Conservation (phyloP, 257 asterid genomes). For the Ligustrum vulgare region DNA sequence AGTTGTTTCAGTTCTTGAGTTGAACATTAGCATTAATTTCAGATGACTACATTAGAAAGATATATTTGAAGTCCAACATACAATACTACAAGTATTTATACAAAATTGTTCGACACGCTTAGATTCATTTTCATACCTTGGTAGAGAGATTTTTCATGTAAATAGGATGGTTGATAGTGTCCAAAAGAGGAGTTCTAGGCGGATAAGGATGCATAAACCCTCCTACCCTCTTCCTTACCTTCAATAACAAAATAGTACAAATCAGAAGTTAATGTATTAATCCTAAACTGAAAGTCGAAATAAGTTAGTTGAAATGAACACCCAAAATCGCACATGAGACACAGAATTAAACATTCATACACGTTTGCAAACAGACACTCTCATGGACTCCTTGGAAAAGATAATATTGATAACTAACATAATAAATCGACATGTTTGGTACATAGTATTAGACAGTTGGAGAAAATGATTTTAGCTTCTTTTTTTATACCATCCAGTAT, state of each 20-base stretch:
- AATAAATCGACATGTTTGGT: neutral
- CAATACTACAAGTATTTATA: neutral
- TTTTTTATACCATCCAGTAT: too few species aligned
- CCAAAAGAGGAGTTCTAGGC: constrained; percentile 95
- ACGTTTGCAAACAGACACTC: neutral
- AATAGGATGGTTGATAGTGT: constrained; percentile 88
- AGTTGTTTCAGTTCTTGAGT: constrained; percentile 85
- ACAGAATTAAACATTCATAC: neutral
- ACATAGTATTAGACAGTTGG: neutral
- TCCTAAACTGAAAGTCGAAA: constrained; percentile 10
- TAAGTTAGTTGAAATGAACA: neutral
- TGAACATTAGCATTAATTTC: constrained; percentile 11
- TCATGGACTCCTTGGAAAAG: neutral
- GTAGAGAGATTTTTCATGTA: constrained; percentile 90
- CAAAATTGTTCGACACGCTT: neutral
- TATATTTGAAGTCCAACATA: constrained; percentile 1
- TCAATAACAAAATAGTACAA: constrained; percentile 19
- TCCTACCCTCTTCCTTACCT: constrained; percentile 56
- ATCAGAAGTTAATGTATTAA: constrained; percentile 27
- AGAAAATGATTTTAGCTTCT: too few species aligned
- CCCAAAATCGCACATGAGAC: neutral
- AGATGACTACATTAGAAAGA: neutral
- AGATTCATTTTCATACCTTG: constrained; percentile 45
- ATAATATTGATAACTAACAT: neutral
- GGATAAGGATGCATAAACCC: constrained; percentile 66